These are phyloP conservation scores for Pharnaceum exiguum DNA, from an alignment of 148 eudicot genomes.

Conservation along the genomic window DNA sequence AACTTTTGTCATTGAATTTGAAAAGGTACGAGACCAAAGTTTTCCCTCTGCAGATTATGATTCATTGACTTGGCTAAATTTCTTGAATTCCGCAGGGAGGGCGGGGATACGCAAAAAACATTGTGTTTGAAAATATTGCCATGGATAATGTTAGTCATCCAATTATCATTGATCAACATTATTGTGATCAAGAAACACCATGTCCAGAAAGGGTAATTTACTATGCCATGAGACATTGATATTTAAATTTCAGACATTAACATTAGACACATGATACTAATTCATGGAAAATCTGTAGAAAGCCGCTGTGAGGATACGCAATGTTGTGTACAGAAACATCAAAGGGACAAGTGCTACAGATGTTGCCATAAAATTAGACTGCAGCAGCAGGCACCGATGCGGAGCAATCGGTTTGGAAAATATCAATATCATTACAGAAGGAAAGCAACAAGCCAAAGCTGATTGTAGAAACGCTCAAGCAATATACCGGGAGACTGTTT, in stretches of 20 bases:
- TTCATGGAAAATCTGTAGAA: constrained; percentile 23
- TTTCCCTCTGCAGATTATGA: no score
- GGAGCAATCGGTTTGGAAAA: constrained; percentile 27
- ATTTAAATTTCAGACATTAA: not conserved
- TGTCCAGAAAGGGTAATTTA: constrained; percentile 51
- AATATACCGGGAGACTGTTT: constrained; percentile 32
- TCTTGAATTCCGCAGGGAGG: constrained; percentile 55
- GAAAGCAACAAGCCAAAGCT: constrained; percentile 25
- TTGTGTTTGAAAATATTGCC: constrained; percentile 55
- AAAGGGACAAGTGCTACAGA: constrained; percentile 62
- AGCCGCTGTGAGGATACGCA: constrained; percentile 53
- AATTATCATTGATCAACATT: constrained; percentile 74
- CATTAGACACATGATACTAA: no score
- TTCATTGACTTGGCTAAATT: no score
- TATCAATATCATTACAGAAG: constrained; percentile 19
- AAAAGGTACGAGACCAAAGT: no score
- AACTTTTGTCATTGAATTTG: not conserved
- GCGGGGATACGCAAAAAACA: constrained; percentile 61
- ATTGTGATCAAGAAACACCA: constrained; percentile 55
- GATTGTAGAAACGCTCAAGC: constrained; percentile 36
- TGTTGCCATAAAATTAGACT: constrained; percentile 55
- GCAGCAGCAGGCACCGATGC: constrained; percentile 55
- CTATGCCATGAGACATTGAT: no score
- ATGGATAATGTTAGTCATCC: constrained; percentile 77
- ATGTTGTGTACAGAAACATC: constrained; percentile 54